Conservation (phyloP, 2,329 filamentous ascomycete species). For the Calonectria hongkongensis region DNA sequence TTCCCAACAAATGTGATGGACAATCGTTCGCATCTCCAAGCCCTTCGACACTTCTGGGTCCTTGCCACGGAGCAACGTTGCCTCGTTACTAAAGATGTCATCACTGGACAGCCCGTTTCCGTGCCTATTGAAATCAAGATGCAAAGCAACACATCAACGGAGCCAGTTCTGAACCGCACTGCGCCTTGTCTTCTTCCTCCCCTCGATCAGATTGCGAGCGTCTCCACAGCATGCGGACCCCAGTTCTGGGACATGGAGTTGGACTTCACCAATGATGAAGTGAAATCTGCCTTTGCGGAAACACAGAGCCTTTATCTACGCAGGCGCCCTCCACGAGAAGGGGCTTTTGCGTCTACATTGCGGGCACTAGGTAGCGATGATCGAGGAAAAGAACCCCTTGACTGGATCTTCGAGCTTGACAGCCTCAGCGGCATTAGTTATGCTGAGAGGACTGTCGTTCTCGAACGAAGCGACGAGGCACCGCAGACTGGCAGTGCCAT, state of each 20-base stretch:
- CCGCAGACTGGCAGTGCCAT: constrained; percentile 72
- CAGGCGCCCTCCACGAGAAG: constrained; percentile 80
- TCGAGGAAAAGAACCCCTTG: constrained; percentile 70
- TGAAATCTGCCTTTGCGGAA: constrained; percentile 76
- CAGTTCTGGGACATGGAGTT: constrained; percentile 89
- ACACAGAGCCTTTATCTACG: constrained; percentile 86
- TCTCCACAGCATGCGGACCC: constrained; percentile 77
- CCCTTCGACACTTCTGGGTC: constrained; percentile 98
- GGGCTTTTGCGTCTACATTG: constrained; percentile 83
- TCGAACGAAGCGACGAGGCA: constrained; percentile 71
- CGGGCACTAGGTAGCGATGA: constrained; percentile 77
- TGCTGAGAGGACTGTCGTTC: constrained; percentile 79
- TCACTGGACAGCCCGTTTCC: constrained; percentile 86
- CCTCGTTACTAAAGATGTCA: constrained; percentile 89
- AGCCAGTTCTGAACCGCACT: constrained; percentile 63
- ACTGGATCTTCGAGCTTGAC: constrained; percentile 83
- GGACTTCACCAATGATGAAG: constrained; percentile 80
- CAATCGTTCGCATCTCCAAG: constrained; percentile 95
- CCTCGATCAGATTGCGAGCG: constrained; percentile 75
- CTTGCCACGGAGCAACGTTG: constrained; percentile 93
- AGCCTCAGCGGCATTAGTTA: constrained; percentile 73
- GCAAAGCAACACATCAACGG: constrained; percentile 63
- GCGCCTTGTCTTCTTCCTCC: constrained; percentile 79
- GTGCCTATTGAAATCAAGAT: constrained; percentile 82
- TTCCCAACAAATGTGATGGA: constrained; percentile 94